Base-by-base conservation (phyloP, 306 rosid species). In the Fagus crenata region DNA sequence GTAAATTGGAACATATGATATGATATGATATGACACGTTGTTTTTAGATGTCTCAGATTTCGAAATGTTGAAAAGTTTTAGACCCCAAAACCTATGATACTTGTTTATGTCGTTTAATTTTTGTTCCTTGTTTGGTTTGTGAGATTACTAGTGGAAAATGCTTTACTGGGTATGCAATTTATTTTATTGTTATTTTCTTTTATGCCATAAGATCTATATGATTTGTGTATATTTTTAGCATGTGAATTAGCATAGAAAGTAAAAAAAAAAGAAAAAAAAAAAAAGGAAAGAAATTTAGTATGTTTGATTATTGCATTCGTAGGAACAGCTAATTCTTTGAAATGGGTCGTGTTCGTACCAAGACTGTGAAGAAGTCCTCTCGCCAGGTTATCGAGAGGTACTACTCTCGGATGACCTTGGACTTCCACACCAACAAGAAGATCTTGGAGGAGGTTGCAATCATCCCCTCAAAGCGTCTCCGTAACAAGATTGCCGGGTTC, bases 401-500 rank as follows among this genome's bases (percentile, higher is more conserved):
- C 81, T 83, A 83, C 75, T 83, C 86, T 0, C 42, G 43, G 37
- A 84, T 84, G 87, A 84, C 85, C 51, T 40, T 84, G n/a, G 85
- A 84, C 53, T 84, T 84, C 55, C 87, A 84, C 80, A 84, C 80
- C 5, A 84, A 81, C 80, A 84, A 84, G 82, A 84, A 84, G 80
- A 31, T 84, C 56, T 59, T 84, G 41, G 85, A 77, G 71, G 87
- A 84, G 43, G 87, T 84, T 0, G 85, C 87, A 6, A 80, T 84
- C 58, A 80, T 84, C 28, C 85, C 85, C 43, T 84, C 85, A 36
- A 84, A 84, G 75, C 68, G 85, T 11, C 87, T 84, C 31, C 80
- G 82, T 3, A 84, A 84, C 80, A 84, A 84, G 77, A 84, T 84
- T 14, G 87, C 82, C 28, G 87, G 87, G 3, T 84, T 81, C 77